A percentile compares a stretch with the other conserved stretches of the same genome.
Conservation (phyloP, 176 grass and related monocot species). For the Alopecurus myosuroides region DNA sequence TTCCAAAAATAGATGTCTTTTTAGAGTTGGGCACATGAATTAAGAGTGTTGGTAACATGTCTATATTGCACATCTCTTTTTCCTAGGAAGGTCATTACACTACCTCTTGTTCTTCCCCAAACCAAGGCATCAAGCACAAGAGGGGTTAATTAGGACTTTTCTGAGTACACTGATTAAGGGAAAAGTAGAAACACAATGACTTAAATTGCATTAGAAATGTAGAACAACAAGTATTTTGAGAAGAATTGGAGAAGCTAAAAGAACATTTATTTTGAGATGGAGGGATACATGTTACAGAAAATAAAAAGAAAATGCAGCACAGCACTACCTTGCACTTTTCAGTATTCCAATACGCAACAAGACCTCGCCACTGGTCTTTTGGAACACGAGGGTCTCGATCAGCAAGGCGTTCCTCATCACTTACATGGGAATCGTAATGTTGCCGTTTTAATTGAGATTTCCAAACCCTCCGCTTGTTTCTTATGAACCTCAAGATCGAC, state of each 20-base stretch:
- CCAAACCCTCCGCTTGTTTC: constrained; percentile 34
- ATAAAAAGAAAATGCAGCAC: neutral
- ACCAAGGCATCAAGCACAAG: neutral
- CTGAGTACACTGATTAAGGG: neutral
- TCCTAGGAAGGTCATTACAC: neutral
- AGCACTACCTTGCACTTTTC: constrained; percentile 33
- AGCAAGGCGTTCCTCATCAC: constrained; percentile 34
- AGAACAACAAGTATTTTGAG: neutral
- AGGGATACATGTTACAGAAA: neutral
- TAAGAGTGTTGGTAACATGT: neutral
- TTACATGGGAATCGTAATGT: constrained; percentile 27
- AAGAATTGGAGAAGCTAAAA: neutral
- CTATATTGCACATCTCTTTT: neutral
- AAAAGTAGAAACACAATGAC: neutral
- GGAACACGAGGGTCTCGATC: constrained; percentile 27
- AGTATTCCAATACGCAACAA: constrained; percentile 30
- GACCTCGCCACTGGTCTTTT: constrained; percentile 31
- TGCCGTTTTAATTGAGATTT: constrained; percentile 33
- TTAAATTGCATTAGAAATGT: neutral
- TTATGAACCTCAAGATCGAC: constrained; percentile 20
- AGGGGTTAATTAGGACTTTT: neutral
- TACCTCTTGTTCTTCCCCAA: neutral
- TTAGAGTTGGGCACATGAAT: neutral
- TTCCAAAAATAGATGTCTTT: neutral
- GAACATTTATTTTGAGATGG: neutral